phyloP scores from a whole-genome alignment of 345 rosid species.

The Salix caprea region DNA sequence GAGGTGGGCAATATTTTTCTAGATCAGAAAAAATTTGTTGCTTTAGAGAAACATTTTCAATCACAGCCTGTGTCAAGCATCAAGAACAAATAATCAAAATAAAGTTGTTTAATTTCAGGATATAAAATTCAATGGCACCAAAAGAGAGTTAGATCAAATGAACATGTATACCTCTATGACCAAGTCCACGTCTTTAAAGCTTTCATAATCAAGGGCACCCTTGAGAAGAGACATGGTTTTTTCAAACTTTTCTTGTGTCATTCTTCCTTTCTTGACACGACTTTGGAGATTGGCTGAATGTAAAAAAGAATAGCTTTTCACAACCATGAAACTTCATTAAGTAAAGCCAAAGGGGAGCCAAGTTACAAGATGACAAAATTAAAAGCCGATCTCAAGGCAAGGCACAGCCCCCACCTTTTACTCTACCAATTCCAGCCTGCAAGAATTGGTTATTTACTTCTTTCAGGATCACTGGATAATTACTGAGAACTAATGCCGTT shows the following conservation, averaged over 20 bases:
- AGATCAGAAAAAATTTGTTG: conserved; percentile 93
- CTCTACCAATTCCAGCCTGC: conserved; percentile 82
- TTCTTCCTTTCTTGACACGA: conserved; percentile 76
- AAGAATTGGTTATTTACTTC: conserved; percentile 85
- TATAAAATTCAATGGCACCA: not conserved
- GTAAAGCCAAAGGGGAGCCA: not conserved
- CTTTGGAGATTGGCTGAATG: conserved; percentile 83
- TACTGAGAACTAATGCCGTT: conserved; percentile 75
- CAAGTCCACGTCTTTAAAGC: conserved; percentile 85
- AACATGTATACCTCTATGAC: conserved; percentile 73
- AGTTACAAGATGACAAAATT: not conserved
- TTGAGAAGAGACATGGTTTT: conserved; percentile 68
- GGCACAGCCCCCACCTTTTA: conserved; percentile 48
- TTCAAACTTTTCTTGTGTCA: conserved; percentile 77
- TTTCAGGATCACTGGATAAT: conserved; percentile 76
- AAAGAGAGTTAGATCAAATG: not conserved
- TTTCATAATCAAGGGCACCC: conserved; percentile 77
- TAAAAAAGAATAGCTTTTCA: conserved; percentile 12
- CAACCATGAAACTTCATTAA: conserved; percentile 7
- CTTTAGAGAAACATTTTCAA: conserved; percentile 84
- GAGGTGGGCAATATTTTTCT: conserved; percentile 81
- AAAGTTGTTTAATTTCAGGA: conserved; percentile 12
- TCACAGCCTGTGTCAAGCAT: conserved; percentile 76
- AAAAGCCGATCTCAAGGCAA: not conserved
- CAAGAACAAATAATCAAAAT: conserved; percentile 19